Evolutionary conservation across 495 filamentous ascomycete genomes (phyloP).

Genomic region (Opeltia flavorubescens): DNA sequence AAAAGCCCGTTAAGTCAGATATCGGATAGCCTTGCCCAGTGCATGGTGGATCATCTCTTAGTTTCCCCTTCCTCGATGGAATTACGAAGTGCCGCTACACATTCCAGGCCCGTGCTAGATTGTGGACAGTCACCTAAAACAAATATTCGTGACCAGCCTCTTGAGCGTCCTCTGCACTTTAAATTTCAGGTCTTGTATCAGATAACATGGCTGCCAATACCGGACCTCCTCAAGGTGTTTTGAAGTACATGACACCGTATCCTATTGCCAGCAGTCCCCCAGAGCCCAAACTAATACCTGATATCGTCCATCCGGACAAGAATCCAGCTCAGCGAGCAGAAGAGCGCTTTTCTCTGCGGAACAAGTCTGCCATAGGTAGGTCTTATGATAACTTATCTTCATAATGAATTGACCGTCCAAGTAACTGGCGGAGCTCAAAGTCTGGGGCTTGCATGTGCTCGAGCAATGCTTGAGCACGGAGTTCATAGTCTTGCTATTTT

Average conservation of each 20-base stretch:
- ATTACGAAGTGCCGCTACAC: too few relatives aligned
- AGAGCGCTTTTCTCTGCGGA: conserved; percentile 9
- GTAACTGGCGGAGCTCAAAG: conserved; percentile 56
- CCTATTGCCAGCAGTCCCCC: conserved; percentile 8
- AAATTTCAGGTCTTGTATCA: too few relatives aligned
- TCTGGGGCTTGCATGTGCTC: conserved; percentile 40
- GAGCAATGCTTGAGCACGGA: conserved; percentile 59
- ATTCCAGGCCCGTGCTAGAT: too few relatives aligned
- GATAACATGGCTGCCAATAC: conserved; percentile 7
- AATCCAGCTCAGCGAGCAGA: conserved; percentile 4
- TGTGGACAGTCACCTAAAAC: too few relatives aligned
- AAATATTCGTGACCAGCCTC: too few relatives aligned
- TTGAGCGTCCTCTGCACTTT: too few relatives aligned
- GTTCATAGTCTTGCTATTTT: conserved; percentile 43
- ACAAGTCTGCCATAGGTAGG: conserved; percentile 10
- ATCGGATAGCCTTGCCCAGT: too few relatives aligned
- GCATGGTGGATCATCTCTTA: too few relatives aligned
- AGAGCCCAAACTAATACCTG: conserved; percentile 6
- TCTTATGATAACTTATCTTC: background rate
- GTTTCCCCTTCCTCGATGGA: too few relatives aligned
- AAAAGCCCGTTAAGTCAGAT: too few relatives aligned
- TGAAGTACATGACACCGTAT: conserved; percentile 14
- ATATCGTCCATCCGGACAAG: conserved; percentile 3
- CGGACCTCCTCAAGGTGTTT: conserved; percentile 10
- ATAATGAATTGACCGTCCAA: background rate